Conservation (phyloP, 768 basidiomycete species). For the Cantharellus anzutake region DNA sequence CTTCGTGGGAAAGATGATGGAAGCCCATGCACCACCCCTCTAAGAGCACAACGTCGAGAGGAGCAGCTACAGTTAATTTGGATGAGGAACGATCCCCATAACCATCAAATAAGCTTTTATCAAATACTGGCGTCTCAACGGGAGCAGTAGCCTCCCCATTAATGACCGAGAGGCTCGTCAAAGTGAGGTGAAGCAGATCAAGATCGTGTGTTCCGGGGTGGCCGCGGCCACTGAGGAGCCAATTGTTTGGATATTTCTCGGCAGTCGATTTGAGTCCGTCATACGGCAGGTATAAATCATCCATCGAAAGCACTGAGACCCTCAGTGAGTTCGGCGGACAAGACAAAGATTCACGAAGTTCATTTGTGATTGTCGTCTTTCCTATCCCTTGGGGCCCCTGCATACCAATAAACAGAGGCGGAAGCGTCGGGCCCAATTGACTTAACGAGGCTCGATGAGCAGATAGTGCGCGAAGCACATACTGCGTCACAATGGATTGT, state of each 20-base stretch:
- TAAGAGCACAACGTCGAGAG: conserved; percentile 66
- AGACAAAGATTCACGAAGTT: conserved; percentile 22
- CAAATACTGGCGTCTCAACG: conserved; percentile 49
- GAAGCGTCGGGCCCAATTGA: too few species aligned
- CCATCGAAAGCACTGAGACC: conserved; percentile 42
- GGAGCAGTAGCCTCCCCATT: conserved; percentile 12
- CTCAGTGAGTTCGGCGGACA: conserved; percentile 11
- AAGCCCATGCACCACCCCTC: conserved; percentile 98
- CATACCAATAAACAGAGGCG: conserved; percentile 64
- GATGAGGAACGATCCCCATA: conserved; percentile 60
- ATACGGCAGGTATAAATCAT: conserved; percentile 76
- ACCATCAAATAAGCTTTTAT: conserved; percentile 66
- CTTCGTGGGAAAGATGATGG: conserved; percentile 32
- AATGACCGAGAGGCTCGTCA: conserved; percentile 30
- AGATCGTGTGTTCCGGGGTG: conserved; percentile 88
- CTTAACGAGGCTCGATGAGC: too few species aligned
- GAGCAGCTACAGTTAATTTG: conserved; percentile 26
- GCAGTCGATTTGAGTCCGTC: conserved; percentile 23
- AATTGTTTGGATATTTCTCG: conserved; percentile 23
- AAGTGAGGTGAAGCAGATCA: conserved; percentile 33
- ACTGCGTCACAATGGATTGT: too few species aligned
- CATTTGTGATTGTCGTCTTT: conserved; percentile 62
- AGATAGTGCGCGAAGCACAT: too few species aligned
- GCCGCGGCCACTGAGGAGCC: conserved; percentile 63
- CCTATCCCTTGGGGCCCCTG: conserved; percentile 94